Evolutionary conservation across 2,329 filamentous ascomycete genomes (phyloP).

Genomic region (Blastomyces emzantsi): DNA sequence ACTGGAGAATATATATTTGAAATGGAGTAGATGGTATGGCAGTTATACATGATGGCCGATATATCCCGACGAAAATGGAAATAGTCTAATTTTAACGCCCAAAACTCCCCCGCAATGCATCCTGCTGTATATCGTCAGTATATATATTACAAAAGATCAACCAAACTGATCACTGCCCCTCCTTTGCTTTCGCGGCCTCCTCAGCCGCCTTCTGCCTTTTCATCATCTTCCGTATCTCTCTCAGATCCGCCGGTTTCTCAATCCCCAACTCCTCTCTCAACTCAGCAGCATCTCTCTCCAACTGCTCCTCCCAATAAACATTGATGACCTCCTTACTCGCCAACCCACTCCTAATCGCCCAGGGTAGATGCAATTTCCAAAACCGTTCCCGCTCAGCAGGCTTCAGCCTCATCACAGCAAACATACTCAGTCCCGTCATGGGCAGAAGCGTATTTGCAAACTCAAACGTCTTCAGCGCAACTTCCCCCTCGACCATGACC

Average conservation of each 20-base stretch:
- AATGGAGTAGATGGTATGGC: neutral
- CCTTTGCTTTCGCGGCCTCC: conserved; percentile 38
- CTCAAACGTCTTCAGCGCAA: conserved; percentile 96
- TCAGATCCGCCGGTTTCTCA: conserved; percentile 78
- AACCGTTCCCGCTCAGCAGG: conserved; percentile 58
- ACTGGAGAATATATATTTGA: neutral
- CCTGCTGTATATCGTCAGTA: neutral
- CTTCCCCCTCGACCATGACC: conserved; percentile 86
- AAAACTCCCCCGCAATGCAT: conserved; percentile 6
- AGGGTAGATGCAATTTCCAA: conserved; percentile 60
- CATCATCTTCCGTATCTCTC: conserved; percentile 63
- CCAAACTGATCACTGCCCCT: neutral
- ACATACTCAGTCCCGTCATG: conserved; percentile 83
- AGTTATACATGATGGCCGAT: neutral
- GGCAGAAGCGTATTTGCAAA: conserved; percentile 90
- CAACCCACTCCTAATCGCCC: conserved; percentile 79
- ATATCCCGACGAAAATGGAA: neutral
- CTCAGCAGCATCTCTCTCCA: conserved; percentile 72
- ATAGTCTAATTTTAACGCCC: neutral
- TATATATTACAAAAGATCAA: conserved; percentile 6
- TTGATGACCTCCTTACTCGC: conserved; percentile 75
- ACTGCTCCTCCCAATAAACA: conserved; percentile 93
- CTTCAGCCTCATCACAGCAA: conserved; percentile 59
- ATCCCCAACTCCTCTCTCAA: conserved; percentile 69
- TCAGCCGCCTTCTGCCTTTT: conserved; percentile 54